phyloP scores from a whole-genome alignment of 768 basidiomycete species.

The Mrakia blollopis region DNA sequence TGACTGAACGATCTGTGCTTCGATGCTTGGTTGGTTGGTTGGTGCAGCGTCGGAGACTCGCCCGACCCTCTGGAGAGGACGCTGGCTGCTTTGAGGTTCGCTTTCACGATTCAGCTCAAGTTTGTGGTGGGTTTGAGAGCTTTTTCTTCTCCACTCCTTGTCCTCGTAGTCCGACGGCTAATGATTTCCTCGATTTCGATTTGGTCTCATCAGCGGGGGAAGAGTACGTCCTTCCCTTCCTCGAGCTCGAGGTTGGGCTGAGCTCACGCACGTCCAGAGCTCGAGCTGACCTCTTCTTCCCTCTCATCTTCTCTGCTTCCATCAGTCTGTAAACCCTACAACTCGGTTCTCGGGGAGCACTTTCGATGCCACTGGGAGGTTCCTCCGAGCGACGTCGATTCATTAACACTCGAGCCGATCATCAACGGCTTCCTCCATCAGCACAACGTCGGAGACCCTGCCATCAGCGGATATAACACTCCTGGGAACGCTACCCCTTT shows the following conservation, averaged over 20 bases:
- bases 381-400: slow-evolving; percentile 42
- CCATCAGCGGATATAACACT: slow-evolving; percentile 29
- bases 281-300: background rate
- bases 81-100: slow-evolving; percentile 81
- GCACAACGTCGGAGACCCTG: slow-evolving; percentile 40
- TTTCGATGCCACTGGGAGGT: slow-evolving; percentile 46
- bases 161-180: background rate
- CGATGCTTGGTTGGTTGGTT: background rate
- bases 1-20: background rate
- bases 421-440: slow-evolving; percentile 44
- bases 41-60: slow-evolving; percentile 77
- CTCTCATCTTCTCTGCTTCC: background rate
- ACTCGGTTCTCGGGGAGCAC: slow-evolving; percentile 47
- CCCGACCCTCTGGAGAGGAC: slow-evolving; percentile 90
- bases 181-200: background rate
- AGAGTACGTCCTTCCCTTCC: background rate
- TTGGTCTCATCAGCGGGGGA: background rate
- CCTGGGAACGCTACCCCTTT: slow-evolving; percentile 2
- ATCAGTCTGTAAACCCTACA: slow-evolving; percentile 71
- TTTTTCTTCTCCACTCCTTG: background rate
- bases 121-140: slow-evolving; percentile 51
- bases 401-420: slow-evolving; percentile 41
- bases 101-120: slow-evolving; percentile 90
- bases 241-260: background rate
- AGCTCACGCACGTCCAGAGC: background rate